phyloP scores from a whole-genome alignment of 768 basidiomycete species.

The Pleurotus citrinopileatus region DNA sequence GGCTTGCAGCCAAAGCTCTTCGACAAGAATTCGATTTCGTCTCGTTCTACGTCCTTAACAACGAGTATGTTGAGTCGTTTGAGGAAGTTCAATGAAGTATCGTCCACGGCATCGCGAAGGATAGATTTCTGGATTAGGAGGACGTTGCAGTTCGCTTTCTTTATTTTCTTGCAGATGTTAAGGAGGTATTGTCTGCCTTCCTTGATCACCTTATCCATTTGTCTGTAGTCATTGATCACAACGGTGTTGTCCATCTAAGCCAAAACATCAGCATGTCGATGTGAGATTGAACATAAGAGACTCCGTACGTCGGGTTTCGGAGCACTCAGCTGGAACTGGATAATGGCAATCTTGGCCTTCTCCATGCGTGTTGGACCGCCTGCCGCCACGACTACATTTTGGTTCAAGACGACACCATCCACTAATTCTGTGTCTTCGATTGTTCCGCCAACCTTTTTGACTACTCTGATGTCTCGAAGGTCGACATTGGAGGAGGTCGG shows the following conservation, averaged over 20 bases:
- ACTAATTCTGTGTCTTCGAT: constrained; percentile 98
- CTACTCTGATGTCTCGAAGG: constrained; percentile 91
- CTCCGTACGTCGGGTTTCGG: constrained; percentile 95
- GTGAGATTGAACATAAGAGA: neutral
- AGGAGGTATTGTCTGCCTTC: constrained; percentile 97
- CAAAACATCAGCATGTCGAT: constrained; percentile 13
- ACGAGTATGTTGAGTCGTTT: constrained; percentile 95
- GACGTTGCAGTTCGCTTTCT: constrained; percentile 99
- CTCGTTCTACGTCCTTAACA: constrained; percentile 96
- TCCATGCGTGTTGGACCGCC: constrained; percentile 95
- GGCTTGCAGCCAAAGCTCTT: constrained; percentile 96
- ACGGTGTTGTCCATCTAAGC: constrained; percentile 98
- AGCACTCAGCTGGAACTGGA: constrained; percentile 97
- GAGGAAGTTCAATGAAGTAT: constrained; percentile 95
- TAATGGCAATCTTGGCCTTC: constrained; percentile 97
- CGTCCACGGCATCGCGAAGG: constrained; percentile 98
- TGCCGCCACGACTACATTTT: constrained; percentile 86
- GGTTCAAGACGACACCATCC: constrained; percentile 96
- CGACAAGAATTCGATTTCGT: constrained; percentile 96
- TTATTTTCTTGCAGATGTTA: constrained; percentile 98
- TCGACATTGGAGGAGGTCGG: constrained; percentile 93
- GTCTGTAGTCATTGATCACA: constrained; percentile 98
- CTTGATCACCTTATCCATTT: constrained; percentile 99
- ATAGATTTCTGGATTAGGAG: constrained; percentile 99
- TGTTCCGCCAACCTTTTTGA: constrained; percentile 98